Conservation (phyloP, 768 basidiomycete genomes). For the Albatrellus ellisii region DNA sequence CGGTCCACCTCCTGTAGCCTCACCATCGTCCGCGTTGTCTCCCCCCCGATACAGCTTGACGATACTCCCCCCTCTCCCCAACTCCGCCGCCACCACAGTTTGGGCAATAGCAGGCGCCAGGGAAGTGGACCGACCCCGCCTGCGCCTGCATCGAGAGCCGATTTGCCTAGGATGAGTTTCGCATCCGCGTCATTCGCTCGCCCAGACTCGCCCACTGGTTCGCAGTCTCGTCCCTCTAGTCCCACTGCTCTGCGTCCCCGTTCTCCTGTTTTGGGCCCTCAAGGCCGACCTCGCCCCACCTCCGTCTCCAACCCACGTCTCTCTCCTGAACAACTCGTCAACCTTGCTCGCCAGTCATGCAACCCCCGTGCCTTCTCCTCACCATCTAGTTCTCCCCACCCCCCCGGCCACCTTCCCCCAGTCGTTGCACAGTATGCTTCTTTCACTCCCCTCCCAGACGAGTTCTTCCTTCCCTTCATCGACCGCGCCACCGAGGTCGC, state of each 20-base stretch:
- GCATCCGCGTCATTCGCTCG: slow-evolving; percentile 52
- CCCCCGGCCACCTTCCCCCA: not conserved
- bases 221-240: slow-evolving; percentile 18
- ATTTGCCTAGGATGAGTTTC: slow-evolving; percentile 37
- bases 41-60: slow-evolving; percentile 17
- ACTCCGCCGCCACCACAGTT: slow-evolving; percentile 16
- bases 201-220: slow-evolving; percentile 14
- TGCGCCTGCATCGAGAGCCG: slow-evolving; percentile 15
- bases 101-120: slow-evolving; percentile 18
- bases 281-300: too few relatives aligned
- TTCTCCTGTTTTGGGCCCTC: slow-evolving; percentile 18
- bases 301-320: slow-evolving; percentile 24
- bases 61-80: slow-evolving; percentile 25
- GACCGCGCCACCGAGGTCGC: slow-evolving; percentile 69
- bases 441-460: slow-evolving; percentile 64
- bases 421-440: slow-evolving; percentile 24
- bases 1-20: slow-evolving; percentile 49
- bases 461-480: slow-evolving; percentile 77
- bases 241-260: slow-evolving; percentile 20
- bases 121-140: slow-evolving; percentile 21
- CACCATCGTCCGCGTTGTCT: slow-evolving; percentile 57
- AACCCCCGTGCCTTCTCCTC: slow-evolving; percentile 24
- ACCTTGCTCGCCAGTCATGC: slow-evolving; percentile 53
- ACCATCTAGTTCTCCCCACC: slow-evolving; percentile 10
- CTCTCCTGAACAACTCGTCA: slow-evolving; percentile 61